Percentiles rank a stretch among this genome's conserved stretches.
Evolutionary conservation across 768 basidiomycete genomes (phyloP).

Genomic region (Suillus clintonianus): DNA sequence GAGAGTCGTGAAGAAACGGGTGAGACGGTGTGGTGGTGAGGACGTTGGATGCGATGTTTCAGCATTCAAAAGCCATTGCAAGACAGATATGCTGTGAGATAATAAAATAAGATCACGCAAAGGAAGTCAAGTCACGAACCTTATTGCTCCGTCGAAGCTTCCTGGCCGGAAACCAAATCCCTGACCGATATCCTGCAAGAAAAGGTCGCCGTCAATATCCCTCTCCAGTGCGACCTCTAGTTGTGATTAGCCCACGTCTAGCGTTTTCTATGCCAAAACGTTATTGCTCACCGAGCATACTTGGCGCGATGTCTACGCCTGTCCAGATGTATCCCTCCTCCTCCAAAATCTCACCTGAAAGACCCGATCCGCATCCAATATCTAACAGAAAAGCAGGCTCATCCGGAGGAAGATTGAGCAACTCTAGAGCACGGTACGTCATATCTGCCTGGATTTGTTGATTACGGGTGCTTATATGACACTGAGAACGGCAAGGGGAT

Average conservation of each 20-base stretch:
- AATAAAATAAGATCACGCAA: not conserved
- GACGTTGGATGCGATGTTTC: constrained; percentile 90
- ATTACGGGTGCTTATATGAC: constrained; percentile 74
- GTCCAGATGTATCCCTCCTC: constrained; percentile 94
- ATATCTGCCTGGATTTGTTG: constrained; percentile 97
- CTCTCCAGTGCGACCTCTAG: constrained; percentile 93
- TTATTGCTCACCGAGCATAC: constrained; percentile 82
- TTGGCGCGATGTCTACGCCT: constrained; percentile 92
- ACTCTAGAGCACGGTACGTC: constrained; percentile 94
- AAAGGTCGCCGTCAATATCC: constrained; percentile 94
- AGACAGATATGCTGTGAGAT: constrained; percentile 82
- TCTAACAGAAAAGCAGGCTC: constrained; percentile 87
- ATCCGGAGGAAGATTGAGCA: constrained; percentile 79
- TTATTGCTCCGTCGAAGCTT: constrained; percentile 97
- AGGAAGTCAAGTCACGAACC: constrained; percentile 45
- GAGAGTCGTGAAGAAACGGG: constrained; percentile 90
- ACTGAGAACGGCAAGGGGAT: constrained; percentile 16
- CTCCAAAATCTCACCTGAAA: constrained; percentile 94
- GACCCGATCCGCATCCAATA: constrained; percentile 95
- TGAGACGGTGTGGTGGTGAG: constrained; percentile 83
- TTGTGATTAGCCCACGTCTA: constrained; percentile 3
- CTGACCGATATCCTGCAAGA: constrained; percentile 97
- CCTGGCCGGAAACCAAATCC: constrained; percentile 97
- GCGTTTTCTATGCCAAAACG: not conserved
- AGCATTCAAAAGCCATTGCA: constrained; percentile 98